phyloP scores from a whole-genome alignment of 2,329 filamentous ascomycete genomes.

The Pestalotiopsis sp. region DNA sequence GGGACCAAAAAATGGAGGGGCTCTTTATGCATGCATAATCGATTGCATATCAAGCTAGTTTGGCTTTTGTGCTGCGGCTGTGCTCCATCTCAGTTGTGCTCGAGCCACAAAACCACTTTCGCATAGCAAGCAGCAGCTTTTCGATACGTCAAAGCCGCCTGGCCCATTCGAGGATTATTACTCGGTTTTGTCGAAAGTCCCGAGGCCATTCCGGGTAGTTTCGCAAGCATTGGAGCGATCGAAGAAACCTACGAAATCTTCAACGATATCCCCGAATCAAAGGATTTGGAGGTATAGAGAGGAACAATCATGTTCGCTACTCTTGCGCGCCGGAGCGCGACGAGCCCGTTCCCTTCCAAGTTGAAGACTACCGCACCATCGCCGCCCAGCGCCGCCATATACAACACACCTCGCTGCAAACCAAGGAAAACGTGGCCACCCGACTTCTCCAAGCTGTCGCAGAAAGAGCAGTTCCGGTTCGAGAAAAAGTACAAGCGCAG shows the following conservation, averaged over 20 bases:
- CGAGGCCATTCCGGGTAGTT: background rate
- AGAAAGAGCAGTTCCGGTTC: conserved; percentile 75
- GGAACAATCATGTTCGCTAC: conserved; percentile 47
- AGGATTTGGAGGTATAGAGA: background rate
- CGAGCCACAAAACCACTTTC: background rate
- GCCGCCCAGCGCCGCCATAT: conserved; percentile 33
- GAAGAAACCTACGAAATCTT: background rate
- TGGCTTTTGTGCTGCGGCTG: background rate
- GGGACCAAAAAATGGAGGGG: conserved; percentile 4
- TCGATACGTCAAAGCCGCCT: background rate
- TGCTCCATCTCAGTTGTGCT: background rate
- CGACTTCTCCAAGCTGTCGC: conserved; percentile 70
- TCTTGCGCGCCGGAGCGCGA: conserved; percentile 43
- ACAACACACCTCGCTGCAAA: conserved; percentile 60
- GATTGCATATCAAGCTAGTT: too few relatives aligned
- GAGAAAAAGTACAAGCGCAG: conserved; percentile 80
- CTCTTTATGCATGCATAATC: background rate
- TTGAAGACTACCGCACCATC: conserved; percentile 22
- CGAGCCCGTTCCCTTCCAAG: conserved; percentile 29
- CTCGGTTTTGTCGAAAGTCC: background rate
- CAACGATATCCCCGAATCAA: background rate
- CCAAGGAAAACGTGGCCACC: conserved; percentile 79
- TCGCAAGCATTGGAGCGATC: background rate
- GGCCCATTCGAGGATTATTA: background rate
- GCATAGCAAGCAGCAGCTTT: background rate